Evolutionary conservation across 2,329 filamentous ascomycete genomes (phyloP), one percentile per base, ranked within the genome.

Genomic region (Scedosporium boydii): DNA sequence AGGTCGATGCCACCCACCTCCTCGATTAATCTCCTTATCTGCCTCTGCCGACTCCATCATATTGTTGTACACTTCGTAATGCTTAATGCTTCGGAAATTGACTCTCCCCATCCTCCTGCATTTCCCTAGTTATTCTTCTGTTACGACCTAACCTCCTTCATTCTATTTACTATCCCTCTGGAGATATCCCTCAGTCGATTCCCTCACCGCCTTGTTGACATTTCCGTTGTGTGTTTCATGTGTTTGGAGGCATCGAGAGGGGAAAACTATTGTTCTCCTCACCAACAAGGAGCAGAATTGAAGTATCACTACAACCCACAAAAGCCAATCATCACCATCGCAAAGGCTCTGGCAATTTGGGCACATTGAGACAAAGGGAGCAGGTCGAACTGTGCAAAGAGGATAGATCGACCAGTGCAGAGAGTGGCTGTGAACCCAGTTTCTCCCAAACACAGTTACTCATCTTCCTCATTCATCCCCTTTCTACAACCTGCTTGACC

Each of bases 91-190:
- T 46, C 55, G 18, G 18, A 14, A 55, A 23, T 23, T 55, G 27
- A 23, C 51, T 48, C 44, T 48, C 44, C 23, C 51, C 51, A 55
- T 55, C 27, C 21, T 27, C 51, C 60, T 9, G 18, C 26, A 29
- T 55, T 60, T 51, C 29, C 23, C 48, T 26, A 18, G 18, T 34
- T 41, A 48, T 29, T 51, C 58, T 51, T 59, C 51, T 42, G 27
- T 63, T 41, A 29, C 61, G 46, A 51, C 59, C 62, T 57, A 63
- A 57, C 21, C 34, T 27, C 21, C 51, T 55, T 16, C 51, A 48
- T 23, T 58, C 60, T 29, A 42, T 55, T 27, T 55, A 34, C 42
- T 53, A 34, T 18, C 42, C 18, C 14, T 46, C 42, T 7, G 14
- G 42, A 46, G 27, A 46, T 46, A 46, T 46, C 44, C 44, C 44